A percentile compares a stretch with the other conserved stretches of the same genome.
Conservation (phyloP, 208 protist species). For the Tritrichomonas foetus region DNA sequence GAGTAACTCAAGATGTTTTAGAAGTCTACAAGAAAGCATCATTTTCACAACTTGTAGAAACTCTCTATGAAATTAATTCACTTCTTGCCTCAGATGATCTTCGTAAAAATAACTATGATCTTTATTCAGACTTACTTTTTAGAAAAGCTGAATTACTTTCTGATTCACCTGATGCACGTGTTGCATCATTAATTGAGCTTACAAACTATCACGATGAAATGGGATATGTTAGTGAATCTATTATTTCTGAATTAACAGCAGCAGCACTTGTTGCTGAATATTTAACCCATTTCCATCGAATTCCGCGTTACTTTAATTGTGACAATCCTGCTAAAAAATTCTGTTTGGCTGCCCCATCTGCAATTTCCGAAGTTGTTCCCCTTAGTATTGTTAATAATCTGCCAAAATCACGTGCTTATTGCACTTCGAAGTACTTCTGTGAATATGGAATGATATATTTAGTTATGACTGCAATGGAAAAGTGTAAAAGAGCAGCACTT, state of each 20-base stretch:
- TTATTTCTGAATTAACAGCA: neutral
- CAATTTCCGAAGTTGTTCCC: neutral
- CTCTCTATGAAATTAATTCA: neutral
- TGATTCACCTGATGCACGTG: neutral
- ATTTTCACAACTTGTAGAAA: neutral
- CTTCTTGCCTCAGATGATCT: neutral
- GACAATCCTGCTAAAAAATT: neutral
- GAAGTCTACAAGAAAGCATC: neutral
- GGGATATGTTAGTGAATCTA: neutral
- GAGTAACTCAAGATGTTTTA: neutral
- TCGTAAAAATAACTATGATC: neutral
- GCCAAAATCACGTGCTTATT: neutral
- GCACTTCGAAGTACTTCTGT: neutral
- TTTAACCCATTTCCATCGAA: neutral
- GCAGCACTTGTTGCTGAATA: conserved; percentile 26
- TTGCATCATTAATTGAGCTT: neutral
- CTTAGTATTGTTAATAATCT: neutral
- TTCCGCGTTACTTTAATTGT: neutral
- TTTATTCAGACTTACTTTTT: neutral
- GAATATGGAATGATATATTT: neutral
- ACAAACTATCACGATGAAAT: neutral
- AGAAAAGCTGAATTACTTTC: neutral
- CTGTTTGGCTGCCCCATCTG: neutral
- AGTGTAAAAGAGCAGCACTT: neutral
- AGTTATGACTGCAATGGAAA: neutral